A percentile compares a stretch with the other conserved stretches of the same genome.
Conservation (phyloP, 768 basidiomycete genomes). For the Boletellus ananas region DNA sequence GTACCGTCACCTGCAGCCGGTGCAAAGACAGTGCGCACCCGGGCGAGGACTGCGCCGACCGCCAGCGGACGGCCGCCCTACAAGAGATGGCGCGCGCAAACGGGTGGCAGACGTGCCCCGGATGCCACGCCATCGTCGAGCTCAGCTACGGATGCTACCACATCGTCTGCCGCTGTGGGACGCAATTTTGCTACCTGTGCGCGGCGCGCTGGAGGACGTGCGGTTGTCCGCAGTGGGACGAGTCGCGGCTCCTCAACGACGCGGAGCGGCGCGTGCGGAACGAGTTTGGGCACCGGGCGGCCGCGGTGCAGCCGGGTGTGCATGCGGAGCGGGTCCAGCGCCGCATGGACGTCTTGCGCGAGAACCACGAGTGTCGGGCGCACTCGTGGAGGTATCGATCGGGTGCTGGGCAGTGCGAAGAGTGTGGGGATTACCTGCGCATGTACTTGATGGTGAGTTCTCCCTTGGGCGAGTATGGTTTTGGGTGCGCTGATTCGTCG, state of each 20-base stretch:
- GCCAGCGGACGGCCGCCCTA: conserved; percentile 40
- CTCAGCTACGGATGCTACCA: conserved; percentile 58
- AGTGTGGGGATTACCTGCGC: conserved; percentile 38
- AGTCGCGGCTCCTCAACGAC: conserved; percentile 34
- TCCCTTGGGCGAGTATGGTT: not conserved
- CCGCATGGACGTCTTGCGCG: conserved; percentile 37
- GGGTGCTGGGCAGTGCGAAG: conserved; percentile 45
- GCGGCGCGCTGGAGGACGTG: conserved; percentile 61
- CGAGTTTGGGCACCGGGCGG: conserved; percentile 17
- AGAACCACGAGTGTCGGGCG: conserved; percentile 50
- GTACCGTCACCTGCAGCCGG: conserved; percentile 37
- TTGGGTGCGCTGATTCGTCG: not conserved
- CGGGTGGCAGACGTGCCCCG: conserved; percentile 63
- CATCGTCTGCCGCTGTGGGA: conserved; percentile 50
- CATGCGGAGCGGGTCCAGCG: conserved; percentile 19
- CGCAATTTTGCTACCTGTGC: conserved; percentile 66
- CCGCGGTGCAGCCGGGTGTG: conserved; percentile 10
- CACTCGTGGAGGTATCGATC: conserved; percentile 44
- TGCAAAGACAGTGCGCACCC: conserved; percentile 51
- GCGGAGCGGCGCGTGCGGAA: conserved; percentile 24
- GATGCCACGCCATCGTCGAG: conserved; percentile 54
- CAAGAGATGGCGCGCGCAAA: conserved; percentile 41
- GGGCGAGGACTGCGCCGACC: conserved; percentile 38
- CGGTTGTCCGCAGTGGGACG: conserved; percentile 62
- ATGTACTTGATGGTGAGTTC: conserved; percentile 47